Base-by-base conservation (phyloP, 2,329 filamentous ascomycete species). In the Phaeomoniella chlamydospora region DNA sequence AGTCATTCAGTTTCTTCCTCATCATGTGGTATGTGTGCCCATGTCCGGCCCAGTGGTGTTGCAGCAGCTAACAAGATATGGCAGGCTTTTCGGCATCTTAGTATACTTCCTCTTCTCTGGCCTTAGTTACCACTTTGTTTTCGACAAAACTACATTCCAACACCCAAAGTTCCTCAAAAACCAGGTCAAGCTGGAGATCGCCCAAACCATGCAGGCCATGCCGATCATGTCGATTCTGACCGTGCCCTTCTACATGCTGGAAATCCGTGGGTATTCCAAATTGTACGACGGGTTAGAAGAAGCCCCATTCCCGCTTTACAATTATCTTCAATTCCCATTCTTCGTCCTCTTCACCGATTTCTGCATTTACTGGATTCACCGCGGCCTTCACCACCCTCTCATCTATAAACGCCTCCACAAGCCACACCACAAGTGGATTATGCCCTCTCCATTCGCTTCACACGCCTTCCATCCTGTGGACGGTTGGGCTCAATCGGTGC, bases 401-500 rank as follows among this genome's bases (percentile, higher is more conserved):
- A 55, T 90, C 47, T 96, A 96, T 73, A 92, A 87, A 67, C 67
- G 68, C 46, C 70, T 94, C 34, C 88, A 96, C 73, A 96, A 96
- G 74, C 80, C 86, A 45, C 88, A 96, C 62, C 88, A 96, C 76
- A 94, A 94, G 67, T 96, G 88, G 88, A 94, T 96, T 61, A 92
- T 94, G 84, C 88, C 88, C 3, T 93, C 85, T 3, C 88, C 88
- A 1, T 94, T 75, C 56, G 87, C 88, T 30, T 86, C 80, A 48
- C 82, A 94, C 54, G 88, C 88, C 39, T 96, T 96, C 72, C 86
- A 96, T 65, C 87, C 88, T 1, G 57, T 94, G 36, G 88, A 96
- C 53, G 88, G 88, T 52, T 94, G 80, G 61, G 71, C 77, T 9
- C 88, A 96, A 65, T 82, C 80, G 41, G 56, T 93, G 33, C 88